Evolutionary conservation across 169 alveolate genomes (phyloP).

Genomic region (Cryptosporidium viatorum): DNA sequence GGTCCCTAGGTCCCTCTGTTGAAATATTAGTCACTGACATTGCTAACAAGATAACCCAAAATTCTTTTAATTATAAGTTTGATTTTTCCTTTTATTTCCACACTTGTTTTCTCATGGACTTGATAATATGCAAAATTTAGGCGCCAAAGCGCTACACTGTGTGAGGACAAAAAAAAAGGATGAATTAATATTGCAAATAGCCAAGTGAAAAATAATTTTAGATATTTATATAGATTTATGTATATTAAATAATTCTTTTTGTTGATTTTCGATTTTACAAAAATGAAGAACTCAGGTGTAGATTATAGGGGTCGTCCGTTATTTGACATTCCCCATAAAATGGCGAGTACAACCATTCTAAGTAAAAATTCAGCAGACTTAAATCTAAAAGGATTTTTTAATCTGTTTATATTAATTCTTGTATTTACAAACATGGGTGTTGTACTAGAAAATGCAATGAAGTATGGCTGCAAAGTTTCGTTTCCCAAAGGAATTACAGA

Average conservation of each 20-base stretch:
- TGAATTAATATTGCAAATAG: not conserved
- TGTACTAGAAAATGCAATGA: slow-evolving; percentile 87
- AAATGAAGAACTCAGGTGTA: slow-evolving; percentile 2
- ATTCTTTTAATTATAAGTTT: not conserved
- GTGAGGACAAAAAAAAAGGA: slow-evolving; percentile 67
- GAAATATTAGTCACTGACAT: not conserved
- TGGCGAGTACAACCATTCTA: slow-evolving; percentile 72
- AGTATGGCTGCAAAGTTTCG: slow-evolving; percentile 86
- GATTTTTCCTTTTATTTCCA: not conserved
- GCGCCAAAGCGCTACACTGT: slow-evolving; percentile 32
- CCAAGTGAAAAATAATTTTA: not conserved
- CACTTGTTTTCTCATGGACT: not conserved
- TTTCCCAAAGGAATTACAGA: slow-evolving; percentile 80
- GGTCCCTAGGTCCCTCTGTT: not conserved
- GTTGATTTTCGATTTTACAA: not conserved
- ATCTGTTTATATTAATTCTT: slow-evolving; percentile 86
- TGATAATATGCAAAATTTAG: not conserved
- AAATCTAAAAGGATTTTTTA: slow-evolving; percentile 88
- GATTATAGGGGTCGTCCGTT: slow-evolving; percentile 73
- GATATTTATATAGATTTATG: not conserved
- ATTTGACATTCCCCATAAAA: slow-evolving; percentile 68
- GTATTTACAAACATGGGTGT: slow-evolving; percentile 88
- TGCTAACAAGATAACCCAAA: not conserved
- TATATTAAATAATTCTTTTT: not conserved
- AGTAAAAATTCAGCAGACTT: slow-evolving; percentile 79